A percentile compares a stretch with the other conserved stretches of the same genome.
These are phyloP conservation scores for Laburnicola sp. DNA, from an alignment of 2,329 filamentous ascomycete species.

Conservation along the genomic window DNA sequence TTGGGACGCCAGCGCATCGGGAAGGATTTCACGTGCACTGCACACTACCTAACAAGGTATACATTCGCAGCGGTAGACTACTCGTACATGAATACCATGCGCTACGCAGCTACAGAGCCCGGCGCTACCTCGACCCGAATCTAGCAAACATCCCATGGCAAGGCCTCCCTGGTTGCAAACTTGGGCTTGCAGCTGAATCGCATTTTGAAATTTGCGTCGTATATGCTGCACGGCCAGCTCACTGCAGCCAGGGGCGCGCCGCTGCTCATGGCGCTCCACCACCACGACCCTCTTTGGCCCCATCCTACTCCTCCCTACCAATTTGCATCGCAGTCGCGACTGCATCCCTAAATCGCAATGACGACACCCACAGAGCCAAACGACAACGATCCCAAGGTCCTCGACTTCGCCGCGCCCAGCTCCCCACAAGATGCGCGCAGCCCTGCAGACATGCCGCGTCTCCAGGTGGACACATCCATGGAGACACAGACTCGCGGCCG, in stretches of 20 bases:
- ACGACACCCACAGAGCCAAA: conserved; percentile 19
- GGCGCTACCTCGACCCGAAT: too few species aligned
- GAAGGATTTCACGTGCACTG: conserved; percentile 1
- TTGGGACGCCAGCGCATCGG: conserved; percentile 3
- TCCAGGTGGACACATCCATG: conserved; percentile 34
- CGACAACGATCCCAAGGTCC: conserved; percentile 29
- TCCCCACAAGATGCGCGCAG: conserved; percentile 16
- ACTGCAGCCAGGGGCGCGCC: too few species aligned
- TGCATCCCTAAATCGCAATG: conserved; percentile 22
- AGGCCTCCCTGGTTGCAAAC: too few species aligned
- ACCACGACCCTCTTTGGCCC: background rate
- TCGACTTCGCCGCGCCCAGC: conserved; percentile 37
- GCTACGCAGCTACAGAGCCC: too few species aligned
- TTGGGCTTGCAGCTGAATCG: too few species aligned
- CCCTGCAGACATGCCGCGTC: conserved; percentile 5
- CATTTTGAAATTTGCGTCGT: too few species aligned
- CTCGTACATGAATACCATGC: too few species aligned
- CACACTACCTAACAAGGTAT: too few species aligned
- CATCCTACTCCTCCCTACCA: background rate
- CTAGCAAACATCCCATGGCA: too few species aligned
- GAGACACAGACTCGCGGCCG: conserved; percentile 28
- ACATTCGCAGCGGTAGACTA: background rate
- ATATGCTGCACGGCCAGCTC: too few species aligned
- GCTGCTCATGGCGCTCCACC: too few species aligned
- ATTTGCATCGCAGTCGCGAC: background rate